Conservation (phyloP, 176 grass and related monocot species). For the Urochloa ruziziensis region DNA sequence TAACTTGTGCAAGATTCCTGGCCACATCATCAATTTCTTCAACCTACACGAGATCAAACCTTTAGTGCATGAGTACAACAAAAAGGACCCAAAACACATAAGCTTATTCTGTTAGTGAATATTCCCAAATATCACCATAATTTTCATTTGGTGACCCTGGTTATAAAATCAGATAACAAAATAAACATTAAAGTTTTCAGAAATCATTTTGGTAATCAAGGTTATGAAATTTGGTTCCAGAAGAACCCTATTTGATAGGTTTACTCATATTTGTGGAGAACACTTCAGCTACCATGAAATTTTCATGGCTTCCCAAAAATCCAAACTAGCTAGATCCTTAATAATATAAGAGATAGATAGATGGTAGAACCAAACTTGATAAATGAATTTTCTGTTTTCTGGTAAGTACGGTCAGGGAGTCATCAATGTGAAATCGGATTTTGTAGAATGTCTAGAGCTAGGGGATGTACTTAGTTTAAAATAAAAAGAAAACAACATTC, state of each 20-base stretch:
- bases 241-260: not conserved
- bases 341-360: not conserved
- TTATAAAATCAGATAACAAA: not conserved
- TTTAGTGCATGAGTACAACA: not conserved
- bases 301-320: not conserved
- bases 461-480: not conserved
- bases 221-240: not conserved
- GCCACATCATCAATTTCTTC: slow-evolving; percentile 49
- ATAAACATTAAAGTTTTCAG: too few species aligned
- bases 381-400: not conserved
- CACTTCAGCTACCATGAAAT: not conserved
- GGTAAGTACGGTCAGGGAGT: too few species aligned
- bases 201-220: not conserved
- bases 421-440: not conserved
- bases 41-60: slow-evolving; percentile 38
- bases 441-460: not conserved
- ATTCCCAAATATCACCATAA: not conserved
- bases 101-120: not conserved
- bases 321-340: not conserved
- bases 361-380: not conserved
- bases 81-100: not conserved
- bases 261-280: not conserved
- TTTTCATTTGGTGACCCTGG: not conserved
- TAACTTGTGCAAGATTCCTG: slow-evolving; percentile 51
- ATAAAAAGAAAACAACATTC: too few species aligned